Conservation (phyloP, 306 rosid genomes). For the Vachellia pachyceras region DNA sequence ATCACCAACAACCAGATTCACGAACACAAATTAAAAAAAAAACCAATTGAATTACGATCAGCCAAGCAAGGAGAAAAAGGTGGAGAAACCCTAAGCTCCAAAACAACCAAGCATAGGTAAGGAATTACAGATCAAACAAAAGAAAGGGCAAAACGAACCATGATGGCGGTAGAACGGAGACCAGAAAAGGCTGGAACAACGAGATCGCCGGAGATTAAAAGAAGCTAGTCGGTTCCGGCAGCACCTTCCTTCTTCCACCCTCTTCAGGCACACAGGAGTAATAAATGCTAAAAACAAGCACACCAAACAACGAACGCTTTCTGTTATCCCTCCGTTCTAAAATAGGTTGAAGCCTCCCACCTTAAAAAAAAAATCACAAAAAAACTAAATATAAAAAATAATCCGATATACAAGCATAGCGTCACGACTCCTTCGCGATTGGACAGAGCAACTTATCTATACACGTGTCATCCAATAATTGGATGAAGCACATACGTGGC, state of each 20-base stretch:
- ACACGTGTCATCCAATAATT: not conserved
- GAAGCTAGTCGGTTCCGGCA: conserved; percentile 41
- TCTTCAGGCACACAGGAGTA: not conserved
- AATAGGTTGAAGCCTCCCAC: not conserved
- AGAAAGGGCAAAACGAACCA: conserved; percentile 37
- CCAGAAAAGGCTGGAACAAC: conserved; percentile 27
- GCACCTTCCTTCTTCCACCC: not conserved
- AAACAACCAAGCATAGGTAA: not conserved
- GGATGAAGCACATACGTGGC: not conserved
- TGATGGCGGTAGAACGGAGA: conserved; percentile 27
- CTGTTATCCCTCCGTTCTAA: not conserved
- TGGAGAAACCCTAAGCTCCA: not conserved
- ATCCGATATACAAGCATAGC: conserved; percentile 34
- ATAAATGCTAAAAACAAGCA: too few relatives aligned
- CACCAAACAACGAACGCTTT: conserved; percentile 1
- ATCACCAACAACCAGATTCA: not conserved
- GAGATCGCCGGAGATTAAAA: conserved; percentile 47
- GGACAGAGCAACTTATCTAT: not conserved
- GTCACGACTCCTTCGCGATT: conserved; percentile 52
- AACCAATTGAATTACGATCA: not conserved
- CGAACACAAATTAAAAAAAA: not conserved
- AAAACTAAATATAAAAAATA: not conserved
- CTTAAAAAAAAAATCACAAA: not conserved
- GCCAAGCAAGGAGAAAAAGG: not conserved
- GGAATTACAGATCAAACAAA: too few relatives aligned